phyloP scores from a whole-genome alignment of 73 alveolate genomes.

The Breviolum minutum region DNA sequence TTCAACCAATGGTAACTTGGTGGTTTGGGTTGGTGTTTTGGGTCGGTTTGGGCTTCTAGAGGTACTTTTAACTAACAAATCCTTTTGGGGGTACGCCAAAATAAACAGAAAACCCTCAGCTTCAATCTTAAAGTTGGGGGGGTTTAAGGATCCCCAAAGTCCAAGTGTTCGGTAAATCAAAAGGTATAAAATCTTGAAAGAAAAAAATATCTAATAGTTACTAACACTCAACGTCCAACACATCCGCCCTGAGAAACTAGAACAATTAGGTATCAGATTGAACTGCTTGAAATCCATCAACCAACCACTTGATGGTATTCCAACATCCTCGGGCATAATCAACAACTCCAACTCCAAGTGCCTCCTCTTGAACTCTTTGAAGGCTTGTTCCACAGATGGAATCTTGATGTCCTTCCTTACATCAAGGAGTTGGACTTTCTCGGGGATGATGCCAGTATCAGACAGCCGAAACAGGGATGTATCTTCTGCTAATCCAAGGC shows the following conservation, averaged over 20 bases:
- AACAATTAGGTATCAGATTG: not conserved
- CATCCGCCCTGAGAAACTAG: not conserved
- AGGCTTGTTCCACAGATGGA: slow-evolving; percentile 5
- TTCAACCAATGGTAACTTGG: too few species aligned
- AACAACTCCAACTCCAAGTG: not conserved
- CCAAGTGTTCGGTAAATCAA: too few species aligned
- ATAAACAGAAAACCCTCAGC: too few species aligned
- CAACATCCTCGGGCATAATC: not conserved
- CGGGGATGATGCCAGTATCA: not conserved
- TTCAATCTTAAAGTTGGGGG: too few species aligned
- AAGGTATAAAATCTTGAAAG: too few species aligned
- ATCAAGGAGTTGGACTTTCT: not conserved
- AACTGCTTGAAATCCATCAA: not conserved
- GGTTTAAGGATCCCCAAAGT: too few species aligned
- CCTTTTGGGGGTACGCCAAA: too few species aligned
- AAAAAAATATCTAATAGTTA: too few species aligned
- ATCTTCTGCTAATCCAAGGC: not conserved
- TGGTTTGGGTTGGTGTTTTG: too few species aligned
- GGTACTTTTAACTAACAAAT: too few species aligned
- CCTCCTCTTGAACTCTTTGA: not conserved
- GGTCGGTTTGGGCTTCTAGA: too few species aligned
- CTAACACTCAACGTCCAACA: too few species aligned
- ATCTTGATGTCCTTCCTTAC: not conserved
- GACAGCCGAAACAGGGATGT: not conserved
- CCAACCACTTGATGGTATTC: not conserved